phyloP scores from a whole-genome alignment of 1,284 basidiomycete genomes.

The Boletus semigastroideus region DNA sequence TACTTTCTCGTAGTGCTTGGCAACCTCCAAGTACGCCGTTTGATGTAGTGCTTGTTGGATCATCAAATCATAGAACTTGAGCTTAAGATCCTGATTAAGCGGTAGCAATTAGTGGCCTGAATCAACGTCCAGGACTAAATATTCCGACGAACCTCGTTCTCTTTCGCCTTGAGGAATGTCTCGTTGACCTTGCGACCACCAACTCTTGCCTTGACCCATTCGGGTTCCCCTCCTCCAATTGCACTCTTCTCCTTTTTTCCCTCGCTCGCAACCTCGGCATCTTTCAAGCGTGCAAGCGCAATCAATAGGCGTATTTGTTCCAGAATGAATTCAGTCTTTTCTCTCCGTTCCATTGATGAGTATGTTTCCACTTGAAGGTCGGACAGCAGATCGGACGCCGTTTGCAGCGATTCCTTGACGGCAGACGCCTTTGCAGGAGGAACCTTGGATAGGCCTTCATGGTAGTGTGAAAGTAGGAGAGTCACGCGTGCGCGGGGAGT shows the following conservation, averaged over 20 bases:
- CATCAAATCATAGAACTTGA: conserved; percentile 96
- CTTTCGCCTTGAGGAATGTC: conserved; percentile 86
- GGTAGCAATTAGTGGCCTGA: conserved; percentile 5
- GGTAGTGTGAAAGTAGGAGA: conserved; percentile 77
- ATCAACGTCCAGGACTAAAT: neutral
- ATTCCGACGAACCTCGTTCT: conserved; percentile 69
- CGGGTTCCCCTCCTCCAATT: conserved; percentile 69
- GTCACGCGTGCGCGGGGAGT: conserved; percentile 95
- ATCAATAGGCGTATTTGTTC: conserved; percentile 95
- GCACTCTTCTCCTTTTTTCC: conserved; percentile 60
- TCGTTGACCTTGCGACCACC: conserved; percentile 95
- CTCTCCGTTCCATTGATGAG: conserved; percentile 95
- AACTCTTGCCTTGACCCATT: conserved; percentile 92
- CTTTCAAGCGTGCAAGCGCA: conserved; percentile 70
- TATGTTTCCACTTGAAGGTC: conserved; percentile 99
- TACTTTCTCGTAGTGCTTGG: conserved; percentile 94
- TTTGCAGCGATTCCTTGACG: conserved; percentile 68
- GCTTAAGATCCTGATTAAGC: conserved; percentile 80
- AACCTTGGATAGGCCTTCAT: conserved; percentile 64
- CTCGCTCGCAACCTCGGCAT: conserved; percentile 48
- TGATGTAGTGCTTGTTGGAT: conserved; percentile 89
- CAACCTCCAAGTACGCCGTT: conserved; percentile 88
- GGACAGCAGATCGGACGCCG: conserved; percentile 86
- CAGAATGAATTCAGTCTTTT: conserved; percentile 98
- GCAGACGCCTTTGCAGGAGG: conserved; percentile 44